Evolutionary conservation across 306 rosid species (phyloP), one percentile per base, ranked within the genome.

Genomic region (Phaseolus lunatus): DNA sequence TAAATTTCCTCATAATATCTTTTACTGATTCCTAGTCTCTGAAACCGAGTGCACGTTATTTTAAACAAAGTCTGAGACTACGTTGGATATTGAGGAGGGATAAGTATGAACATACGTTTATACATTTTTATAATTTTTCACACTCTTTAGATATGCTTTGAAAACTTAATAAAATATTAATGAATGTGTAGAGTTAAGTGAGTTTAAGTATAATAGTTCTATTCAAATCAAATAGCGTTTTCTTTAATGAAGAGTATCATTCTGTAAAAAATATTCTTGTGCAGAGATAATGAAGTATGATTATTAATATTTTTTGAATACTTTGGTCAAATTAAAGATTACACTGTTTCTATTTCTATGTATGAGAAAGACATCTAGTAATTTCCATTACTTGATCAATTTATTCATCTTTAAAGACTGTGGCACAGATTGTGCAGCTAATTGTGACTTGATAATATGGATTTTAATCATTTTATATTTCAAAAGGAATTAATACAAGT

Each of bases 41-140:
- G 56, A 43, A 44, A 44, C 72, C 56, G 72, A 44, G 72, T 67
- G 7, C 19, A 12, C 7, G 5, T 41, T 41, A 22, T 66, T 66
- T 44, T 6, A 66, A 13, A 19, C 12, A 33, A 33, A 33, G 9
- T 37, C 7, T 37, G 5, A 65, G n/a, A 37, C 0, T 37, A 18
- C 2, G 67, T 3, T 27, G 3, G n/a, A 35, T 3, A 27, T 37
- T 64, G 70, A 64, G 8, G 29, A 35, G 26, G 3, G 37, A 33
- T 6, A 4, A 37, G 19, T 4, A 16, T 37, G 70, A 64, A 35
- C 5, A 64, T 39, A 37, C 10, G 2, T 33, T 18, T n/a, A 2
- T 65, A 18, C n/a, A 37, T 11, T 19, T 29, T 2, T 48, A 26
- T 45, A 10, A 16, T 18, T 47, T 39, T 48, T 18, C 44, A 29